These are phyloP conservation scores for Cladorrhinum sp. DNA, from an alignment of 2,329 filamentous ascomycete genomes.

Conservation along the genomic window DNA sequence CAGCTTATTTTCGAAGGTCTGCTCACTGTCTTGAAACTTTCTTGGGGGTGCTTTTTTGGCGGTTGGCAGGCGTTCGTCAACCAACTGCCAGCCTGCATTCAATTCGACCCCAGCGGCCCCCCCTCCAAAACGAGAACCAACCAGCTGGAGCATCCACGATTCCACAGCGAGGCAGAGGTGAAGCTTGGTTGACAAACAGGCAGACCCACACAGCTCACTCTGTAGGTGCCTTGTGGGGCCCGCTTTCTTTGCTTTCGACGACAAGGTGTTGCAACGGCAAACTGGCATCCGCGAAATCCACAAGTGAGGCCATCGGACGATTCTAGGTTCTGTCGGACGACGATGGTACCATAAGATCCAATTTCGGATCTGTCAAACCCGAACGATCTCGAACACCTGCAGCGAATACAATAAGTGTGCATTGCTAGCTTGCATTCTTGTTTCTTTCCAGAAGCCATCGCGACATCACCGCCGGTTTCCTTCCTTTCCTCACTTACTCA, in stretches of 20 bases:
- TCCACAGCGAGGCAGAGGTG: background rate
- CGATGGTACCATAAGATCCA: conserved; percentile 20
- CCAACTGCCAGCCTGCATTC: background rate
- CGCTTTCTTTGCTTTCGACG: background rate
- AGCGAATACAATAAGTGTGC: conserved; percentile 12
- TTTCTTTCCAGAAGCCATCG: background rate
- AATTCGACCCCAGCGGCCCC: too few relatives aligned
- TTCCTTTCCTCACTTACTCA: background rate
- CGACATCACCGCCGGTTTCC: background rate
- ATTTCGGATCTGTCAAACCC: background rate
- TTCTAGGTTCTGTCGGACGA: conserved; percentile 19
- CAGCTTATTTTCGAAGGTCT: background rate
- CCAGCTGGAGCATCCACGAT: too few relatives aligned
- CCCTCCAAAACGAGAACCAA: background rate
- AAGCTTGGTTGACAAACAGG: background rate
- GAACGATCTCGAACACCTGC: conserved; percentile 7
- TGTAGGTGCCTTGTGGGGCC: conserved; percentile 1
- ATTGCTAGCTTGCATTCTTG: conserved; percentile 1
- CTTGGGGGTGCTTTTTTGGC: too few relatives aligned
- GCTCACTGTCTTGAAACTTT: too few relatives aligned
- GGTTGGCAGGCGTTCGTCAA: background rate
- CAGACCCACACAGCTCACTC: conserved; percentile 10
- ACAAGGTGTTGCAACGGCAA: conserved; percentile 1
- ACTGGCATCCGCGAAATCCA: conserved; percentile 10
- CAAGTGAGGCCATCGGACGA: conserved; percentile 17